phyloP scores from a whole-genome alignment of 1,284 basidiomycete species.

The Apiotrichum brassicae region DNA sequence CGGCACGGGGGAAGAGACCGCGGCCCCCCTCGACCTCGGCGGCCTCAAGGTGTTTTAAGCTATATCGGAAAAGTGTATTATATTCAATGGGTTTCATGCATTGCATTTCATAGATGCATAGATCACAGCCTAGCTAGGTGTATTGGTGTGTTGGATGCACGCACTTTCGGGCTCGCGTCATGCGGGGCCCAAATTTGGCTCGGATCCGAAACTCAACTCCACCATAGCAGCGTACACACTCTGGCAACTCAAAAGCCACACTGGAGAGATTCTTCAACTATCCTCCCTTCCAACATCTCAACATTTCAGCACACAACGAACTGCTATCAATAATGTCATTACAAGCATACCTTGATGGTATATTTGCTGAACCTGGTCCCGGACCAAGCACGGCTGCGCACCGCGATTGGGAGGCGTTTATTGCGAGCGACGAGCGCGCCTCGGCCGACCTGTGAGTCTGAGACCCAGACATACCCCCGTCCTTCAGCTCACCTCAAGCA shows the following conservation, averaged over 20 bases:
- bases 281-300: no score
- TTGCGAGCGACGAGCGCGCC: neutral
- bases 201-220: no score
- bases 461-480: neutral
- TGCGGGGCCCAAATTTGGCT: no score
- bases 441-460: constrained; percentile 3
- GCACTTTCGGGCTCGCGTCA: no score
- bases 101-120: no score
- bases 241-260: no score
- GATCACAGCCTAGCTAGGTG: no score
- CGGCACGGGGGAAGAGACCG: neutral
- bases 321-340: constrained; percentile 6
- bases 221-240: no score
- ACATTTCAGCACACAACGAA: no score
- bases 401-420: constrained; percentile 14
- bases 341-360: constrained; percentile 9
- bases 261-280: no score
- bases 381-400: constrained; percentile 10
- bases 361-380: constrained; percentile 11
- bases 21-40: constrained; percentile 8
- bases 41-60: constrained; percentile 15
- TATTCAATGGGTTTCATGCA: no score
- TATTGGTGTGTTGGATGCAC: no score
- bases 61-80: neutral
- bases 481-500: neutral